Evolutionary conservation across 345 rosid species (phyloP).

Genomic region (Corchorus olitorius): DNA sequence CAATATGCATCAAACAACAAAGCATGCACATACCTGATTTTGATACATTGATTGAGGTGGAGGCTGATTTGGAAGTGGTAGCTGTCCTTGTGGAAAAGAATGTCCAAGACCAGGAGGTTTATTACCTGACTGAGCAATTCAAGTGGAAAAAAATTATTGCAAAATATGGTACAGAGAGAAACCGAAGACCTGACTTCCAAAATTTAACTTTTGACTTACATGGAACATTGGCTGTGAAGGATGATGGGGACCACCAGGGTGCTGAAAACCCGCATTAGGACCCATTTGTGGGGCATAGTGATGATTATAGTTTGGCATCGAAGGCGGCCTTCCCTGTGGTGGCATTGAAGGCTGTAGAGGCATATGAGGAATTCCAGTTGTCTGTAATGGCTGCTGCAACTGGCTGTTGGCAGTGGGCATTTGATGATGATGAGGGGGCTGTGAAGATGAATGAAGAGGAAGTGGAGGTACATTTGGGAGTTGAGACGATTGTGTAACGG

Average conservation of each 20-base stretch:
- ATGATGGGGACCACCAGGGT: conserved; percentile 71
- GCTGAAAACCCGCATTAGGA: conserved; percentile 68
- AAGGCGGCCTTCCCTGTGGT: conserved; percentile 52
- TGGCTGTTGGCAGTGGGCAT: conserved; percentile 57
- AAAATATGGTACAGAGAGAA: conserved; percentile 5
- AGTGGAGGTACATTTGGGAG: conserved; percentile 45
- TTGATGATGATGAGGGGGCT: conserved; percentile 56
- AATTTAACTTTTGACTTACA: conserved; percentile 49
- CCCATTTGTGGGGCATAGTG: conserved; percentile 69
- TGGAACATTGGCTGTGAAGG: conserved; percentile 71
- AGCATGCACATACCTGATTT: conserved; percentile 47
- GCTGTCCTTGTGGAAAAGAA: conserved; percentile 74
- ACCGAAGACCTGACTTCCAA: conserved; percentile 7
- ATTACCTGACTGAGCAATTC: conserved; percentile 52
- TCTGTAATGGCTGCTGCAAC: conserved; percentile 69
- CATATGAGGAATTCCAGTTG: conserved; percentile 53
- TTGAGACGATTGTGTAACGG: conserved; percentile 67
- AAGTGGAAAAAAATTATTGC: conserved; percentile 21
- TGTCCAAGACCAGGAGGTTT: conserved; percentile 58
- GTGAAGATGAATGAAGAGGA: conserved; percentile 60
- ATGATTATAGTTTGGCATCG: conserved; percentile 58
- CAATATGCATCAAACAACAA: conserved; percentile 1
- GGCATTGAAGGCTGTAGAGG: conserved; percentile 66
- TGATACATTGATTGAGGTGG: conserved; percentile 48
- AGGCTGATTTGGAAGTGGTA: conserved; percentile 56